These are phyloP conservation scores for Coniella lustricola DNA, from an alignment of 2,329 filamentous ascomycete genomes.

Conservation along the genomic window DNA sequence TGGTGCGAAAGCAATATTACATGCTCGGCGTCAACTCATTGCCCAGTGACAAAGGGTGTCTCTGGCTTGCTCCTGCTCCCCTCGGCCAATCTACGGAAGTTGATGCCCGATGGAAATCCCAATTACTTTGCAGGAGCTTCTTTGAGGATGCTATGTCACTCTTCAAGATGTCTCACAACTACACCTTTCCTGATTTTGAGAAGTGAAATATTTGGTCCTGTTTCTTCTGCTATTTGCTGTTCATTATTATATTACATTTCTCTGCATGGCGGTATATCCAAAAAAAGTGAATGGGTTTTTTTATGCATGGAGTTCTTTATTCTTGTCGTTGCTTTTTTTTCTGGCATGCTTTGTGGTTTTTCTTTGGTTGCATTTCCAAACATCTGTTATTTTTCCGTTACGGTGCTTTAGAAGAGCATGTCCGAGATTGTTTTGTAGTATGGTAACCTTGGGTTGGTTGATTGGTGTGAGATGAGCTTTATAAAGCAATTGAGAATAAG, in stretches of 20 bases:
- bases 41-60: too few relatives aligned
- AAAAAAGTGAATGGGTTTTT: conserved; percentile 15
- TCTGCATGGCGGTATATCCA: conserved; percentile 9
- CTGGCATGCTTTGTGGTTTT: conserved; percentile 1
- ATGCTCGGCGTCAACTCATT: too few relatives aligned
- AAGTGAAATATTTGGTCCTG: not conserved
- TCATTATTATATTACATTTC: not conserved
- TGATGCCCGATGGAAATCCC: too few relatives aligned
- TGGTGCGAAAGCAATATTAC: not conserved
- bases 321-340: conserved; percentile 13
- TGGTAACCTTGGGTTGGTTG: not conserved
- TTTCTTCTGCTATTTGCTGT: not conserved
- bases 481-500: not conserved
- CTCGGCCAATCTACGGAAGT: too few relatives aligned
- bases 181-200: not conserved
- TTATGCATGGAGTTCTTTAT: conserved; percentile 6
- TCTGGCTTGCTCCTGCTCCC: too few relatives aligned
- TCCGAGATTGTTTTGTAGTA: conserved; percentile 16
- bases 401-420: not conserved
- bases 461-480: too few relatives aligned
- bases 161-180: too few relatives aligned
- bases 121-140: too few relatives aligned
- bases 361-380: conserved; percentile 10
- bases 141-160: too few relatives aligned
- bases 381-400: not conserved